Evolutionary conservation across 768 basidiomycete species (phyloP).

Genomic region (Amanita inopinata): DNA sequence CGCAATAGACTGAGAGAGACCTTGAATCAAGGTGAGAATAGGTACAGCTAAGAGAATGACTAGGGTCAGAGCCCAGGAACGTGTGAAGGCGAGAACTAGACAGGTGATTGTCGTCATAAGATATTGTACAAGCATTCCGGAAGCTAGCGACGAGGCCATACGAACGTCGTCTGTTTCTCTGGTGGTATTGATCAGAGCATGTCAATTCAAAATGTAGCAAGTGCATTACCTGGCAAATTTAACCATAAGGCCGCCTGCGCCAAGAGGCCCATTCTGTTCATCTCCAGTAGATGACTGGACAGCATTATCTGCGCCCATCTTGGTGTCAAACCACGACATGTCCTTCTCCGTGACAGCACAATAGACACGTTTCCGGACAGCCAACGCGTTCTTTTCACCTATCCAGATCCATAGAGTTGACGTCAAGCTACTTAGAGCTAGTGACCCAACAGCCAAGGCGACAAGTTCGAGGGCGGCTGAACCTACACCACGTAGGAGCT

Average conservation of each 20-base stretch:
- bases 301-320: slow-evolving; percentile 51
- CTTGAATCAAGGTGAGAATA: slow-evolving; percentile 66
- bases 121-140: slow-evolving; percentile 74
- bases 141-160: slow-evolving; percentile 68
- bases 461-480: slow-evolving; percentile 57
- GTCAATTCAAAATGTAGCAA: background rate
- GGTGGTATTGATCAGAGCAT: background rate
- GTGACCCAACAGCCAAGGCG: slow-evolving; percentile 52
- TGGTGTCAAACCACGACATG: slow-evolving; percentile 88
- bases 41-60: slow-evolving; percentile 91
- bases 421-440: slow-evolving; percentile 66
- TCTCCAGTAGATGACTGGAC: slow-evolving; percentile 27
- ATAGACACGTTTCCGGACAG: slow-evolving; percentile 62
- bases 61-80: slow-evolving; percentile 77
- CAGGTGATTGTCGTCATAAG: slow-evolving; percentile 70
- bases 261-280: slow-evolving; percentile 38
- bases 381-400: slow-evolving; percentile 70
- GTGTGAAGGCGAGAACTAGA: slow-evolving; percentile 72
- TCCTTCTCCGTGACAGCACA: slow-evolving; percentile 53
- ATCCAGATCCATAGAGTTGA: slow-evolving; percentile 80
- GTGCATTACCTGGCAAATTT: slow-evolving; percentile 67
- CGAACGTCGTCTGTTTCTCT: slow-evolving; percentile 96
- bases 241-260: slow-evolving; percentile 88
- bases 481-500: slow-evolving; percentile 48
- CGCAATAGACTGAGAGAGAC: slow-evolving; percentile 59